phyloP scores from a whole-genome alignment of 208 protist species.

The Trichomonas vaginalis region DNA sequence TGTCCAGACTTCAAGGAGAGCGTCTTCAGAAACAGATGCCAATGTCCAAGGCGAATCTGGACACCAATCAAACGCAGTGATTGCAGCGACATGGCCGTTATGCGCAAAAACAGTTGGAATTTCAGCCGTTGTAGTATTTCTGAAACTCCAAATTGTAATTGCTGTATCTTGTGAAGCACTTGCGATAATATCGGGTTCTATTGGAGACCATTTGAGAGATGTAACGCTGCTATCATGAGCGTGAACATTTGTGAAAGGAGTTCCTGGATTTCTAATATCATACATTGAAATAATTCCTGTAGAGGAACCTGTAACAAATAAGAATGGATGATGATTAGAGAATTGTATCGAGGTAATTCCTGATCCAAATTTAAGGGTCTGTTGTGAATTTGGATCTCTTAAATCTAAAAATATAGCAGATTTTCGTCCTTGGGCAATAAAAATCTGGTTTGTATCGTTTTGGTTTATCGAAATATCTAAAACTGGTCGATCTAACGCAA shows the following conservation, averaged over 20 bases:
- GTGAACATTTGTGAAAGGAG: not conserved
- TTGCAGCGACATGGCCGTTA: constrained; percentile 21
- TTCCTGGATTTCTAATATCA: not conserved
- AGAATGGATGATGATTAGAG: not conserved
- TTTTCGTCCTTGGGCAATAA: not conserved
- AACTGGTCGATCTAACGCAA: not conserved
- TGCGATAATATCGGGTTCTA: not conserved
- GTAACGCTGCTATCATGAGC: not conserved
- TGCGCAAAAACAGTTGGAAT: constrained; percentile 24
- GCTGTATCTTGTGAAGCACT: not conserved
- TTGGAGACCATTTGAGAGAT: not conserved
- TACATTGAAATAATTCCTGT: not conserved
- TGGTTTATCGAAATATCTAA: not conserved
- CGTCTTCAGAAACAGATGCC: constrained; percentile 22
- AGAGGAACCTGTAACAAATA: not conserved
- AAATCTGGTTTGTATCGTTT: not conserved
- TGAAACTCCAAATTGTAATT: not conserved
- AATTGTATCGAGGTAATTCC: not conserved
- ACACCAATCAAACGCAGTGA: constrained; percentile 27
- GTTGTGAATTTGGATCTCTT: not conserved
- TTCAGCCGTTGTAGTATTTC: not conserved
- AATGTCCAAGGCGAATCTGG: constrained; percentile 22
- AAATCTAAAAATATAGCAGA: not conserved
- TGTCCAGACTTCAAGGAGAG: constrained; percentile 19
- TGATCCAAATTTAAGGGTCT: not conserved